Evolutionary conservation across 768 basidiomycete genomes (phyloP).

Genomic region (Astraeus odoratus): DNA sequence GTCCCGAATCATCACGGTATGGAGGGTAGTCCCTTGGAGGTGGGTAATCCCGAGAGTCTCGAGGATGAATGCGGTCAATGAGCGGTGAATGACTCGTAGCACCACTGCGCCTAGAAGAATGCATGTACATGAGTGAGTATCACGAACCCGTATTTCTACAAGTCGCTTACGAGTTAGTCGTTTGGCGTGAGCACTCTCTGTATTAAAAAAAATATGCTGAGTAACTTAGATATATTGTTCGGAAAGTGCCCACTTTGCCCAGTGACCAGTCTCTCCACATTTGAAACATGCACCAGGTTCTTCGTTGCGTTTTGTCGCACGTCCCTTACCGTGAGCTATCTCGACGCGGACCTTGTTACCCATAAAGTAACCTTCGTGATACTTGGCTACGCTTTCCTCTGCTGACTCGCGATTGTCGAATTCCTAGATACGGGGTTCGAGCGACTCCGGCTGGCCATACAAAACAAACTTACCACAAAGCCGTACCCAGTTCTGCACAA

Average conservation of each 20-base stretch:
- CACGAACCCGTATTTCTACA: neutral
- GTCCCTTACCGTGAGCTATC: slow-evolving; percentile 75
- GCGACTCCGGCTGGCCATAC: neutral
- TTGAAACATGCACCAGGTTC: slow-evolving; percentile 87
- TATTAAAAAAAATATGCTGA: neutral
- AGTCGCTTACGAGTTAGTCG: slow-evolving; percentile 41
- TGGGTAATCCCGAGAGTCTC: slow-evolving; percentile 52
- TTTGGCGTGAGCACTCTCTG: slow-evolving; percentile 68
- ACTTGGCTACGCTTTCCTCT: slow-evolving; percentile 82
- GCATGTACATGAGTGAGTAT: slow-evolving; percentile 1
- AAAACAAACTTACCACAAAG: slow-evolving; percentile 63
- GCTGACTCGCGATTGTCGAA: slow-evolving; percentile 77
- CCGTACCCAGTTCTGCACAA: slow-evolving; percentile 71
- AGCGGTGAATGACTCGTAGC: slow-evolving; percentile 43
- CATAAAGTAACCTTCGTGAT: slow-evolving; percentile 87
- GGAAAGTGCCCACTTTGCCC: slow-evolving; percentile 64
- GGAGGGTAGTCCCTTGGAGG: slow-evolving; percentile 32
- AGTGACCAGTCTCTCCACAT: slow-evolving; percentile 80
- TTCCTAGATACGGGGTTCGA: slow-evolving; percentile 44
- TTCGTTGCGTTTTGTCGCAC: slow-evolving; percentile 73
- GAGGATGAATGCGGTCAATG: slow-evolving; percentile 50
- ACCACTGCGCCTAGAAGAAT: slow-evolving; percentile 31
- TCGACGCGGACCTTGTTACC: slow-evolving; percentile 90
- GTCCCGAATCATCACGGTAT: slow-evolving; percentile 52
- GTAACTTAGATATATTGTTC: slow-evolving; percentile 1